A percentile compares a stretch with the other conserved stretches of the same genome.
Evolutionary conservation across 164 flowering plant genomes (phyloP).

Genomic region (Houttuynia cordata): DNA sequence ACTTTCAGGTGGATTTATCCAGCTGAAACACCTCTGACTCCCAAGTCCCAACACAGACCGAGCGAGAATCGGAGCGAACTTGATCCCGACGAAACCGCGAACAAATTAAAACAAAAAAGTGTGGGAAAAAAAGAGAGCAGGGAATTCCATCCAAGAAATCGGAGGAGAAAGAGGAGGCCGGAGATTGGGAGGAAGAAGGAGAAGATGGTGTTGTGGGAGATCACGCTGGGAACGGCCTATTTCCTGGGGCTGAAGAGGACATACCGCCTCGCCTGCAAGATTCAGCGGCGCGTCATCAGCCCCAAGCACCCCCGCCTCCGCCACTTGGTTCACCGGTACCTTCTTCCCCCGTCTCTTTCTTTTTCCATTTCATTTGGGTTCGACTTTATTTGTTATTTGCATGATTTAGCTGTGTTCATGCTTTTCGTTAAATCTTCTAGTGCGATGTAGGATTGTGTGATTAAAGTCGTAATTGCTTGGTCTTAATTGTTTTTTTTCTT

Average conservation of each 20-base stretch:
- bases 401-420: background rate
- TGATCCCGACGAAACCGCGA: too few relatives aligned
- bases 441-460: too few relatives aligned
- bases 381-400: background rate
- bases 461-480: too few relatives aligned
- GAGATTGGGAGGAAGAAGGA: background rate
- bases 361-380: background rate
- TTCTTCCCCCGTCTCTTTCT: background rate
- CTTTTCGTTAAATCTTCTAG: too few relatives aligned
- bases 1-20: too few relatives aligned
- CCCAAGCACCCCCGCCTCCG: conserved; percentile 52
- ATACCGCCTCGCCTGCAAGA: conserved; percentile 53
- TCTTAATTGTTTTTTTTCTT: too few relatives aligned
- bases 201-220: conserved; percentile 89
- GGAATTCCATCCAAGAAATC: background rate
- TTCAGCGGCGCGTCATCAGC: conserved; percentile 59
- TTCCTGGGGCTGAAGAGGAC: conserved; percentile 76
- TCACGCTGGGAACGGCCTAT: conserved; percentile 80
- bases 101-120: too few relatives aligned
- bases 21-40: too few relatives aligned
- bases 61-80: too few relatives aligned
- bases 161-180: background rate
- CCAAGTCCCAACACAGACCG: too few relatives aligned
- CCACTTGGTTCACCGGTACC: conserved; percentile 44
- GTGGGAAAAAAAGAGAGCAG: background rate